A percentile compares a stretch with the other conserved stretches of the same genome.
These are phyloP conservation scores for Cystoderma amianthinum DNA, from an alignment of 768 basidiomycete genomes.

Conservation along the genomic window DNA sequence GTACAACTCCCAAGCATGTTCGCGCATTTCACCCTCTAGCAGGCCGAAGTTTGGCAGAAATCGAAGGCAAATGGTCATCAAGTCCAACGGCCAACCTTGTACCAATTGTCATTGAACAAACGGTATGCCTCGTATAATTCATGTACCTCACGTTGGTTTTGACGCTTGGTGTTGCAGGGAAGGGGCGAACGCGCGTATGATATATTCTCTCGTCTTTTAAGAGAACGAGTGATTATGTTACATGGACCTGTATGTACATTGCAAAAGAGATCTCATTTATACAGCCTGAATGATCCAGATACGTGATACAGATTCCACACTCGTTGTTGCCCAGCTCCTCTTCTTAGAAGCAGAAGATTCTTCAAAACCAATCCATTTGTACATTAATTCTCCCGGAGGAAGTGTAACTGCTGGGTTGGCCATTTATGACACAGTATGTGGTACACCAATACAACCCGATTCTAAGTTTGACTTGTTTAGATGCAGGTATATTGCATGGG, in stretches of 20 bases:
- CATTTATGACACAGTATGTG: constrained; percentile 90
- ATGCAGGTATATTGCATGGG: constrained; percentile 51
- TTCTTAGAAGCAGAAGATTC: constrained; percentile 96
- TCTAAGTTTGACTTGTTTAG: constrained; percentile 24
- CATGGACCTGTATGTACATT: constrained; percentile 71
- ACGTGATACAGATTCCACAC: constrained; percentile 80
- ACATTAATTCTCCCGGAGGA: constrained; percentile 96
- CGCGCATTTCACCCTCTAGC: constrained; percentile 52
- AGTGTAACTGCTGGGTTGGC: constrained; percentile 94
- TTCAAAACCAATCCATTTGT: constrained; percentile 89
- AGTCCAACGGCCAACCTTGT: constrained; percentile 61
- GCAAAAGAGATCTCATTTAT: background rate
- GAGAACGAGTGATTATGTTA: constrained; percentile 94
- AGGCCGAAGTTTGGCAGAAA: constrained; percentile 26
- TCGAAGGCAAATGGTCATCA: constrained; percentile 25
- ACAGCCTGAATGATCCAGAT: constrained; percentile 45
- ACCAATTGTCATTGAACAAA: constrained; percentile 92
- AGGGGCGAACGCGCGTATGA: constrained; percentile 90
- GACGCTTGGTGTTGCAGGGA: constrained; percentile 34
- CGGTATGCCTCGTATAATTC: constrained; percentile 33
- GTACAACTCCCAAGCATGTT: constrained; percentile 8
- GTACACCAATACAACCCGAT: constrained; percentile 1
- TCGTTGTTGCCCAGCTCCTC: constrained; percentile 86
- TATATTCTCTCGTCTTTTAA: constrained; percentile 88
- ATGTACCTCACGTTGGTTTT: background rate